Base-by-base conservation (phyloP, 495 filamentous ascomycete species). In the Talaromyces adpressus region DNA sequence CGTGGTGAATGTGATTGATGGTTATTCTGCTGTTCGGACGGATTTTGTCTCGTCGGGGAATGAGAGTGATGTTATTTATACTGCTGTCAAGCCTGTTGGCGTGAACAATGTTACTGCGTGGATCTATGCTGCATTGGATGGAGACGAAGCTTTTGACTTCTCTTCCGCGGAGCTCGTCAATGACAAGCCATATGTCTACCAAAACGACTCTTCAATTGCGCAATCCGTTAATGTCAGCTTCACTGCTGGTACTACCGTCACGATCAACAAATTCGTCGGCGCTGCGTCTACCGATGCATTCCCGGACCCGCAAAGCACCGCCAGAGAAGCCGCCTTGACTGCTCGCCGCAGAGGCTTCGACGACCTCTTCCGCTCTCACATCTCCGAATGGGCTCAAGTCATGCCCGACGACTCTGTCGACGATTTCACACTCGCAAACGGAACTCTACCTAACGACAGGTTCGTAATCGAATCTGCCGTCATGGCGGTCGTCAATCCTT, bases 251-350 rank as follows among this genome's bases (percentile, higher is more conserved):
- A 45, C 81, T 61, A 76, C 76, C 0, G 76, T 81, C n/a, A 78
- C 69, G 4, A 66, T 87, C 57, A 81, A 75, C 30, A 89, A 89
- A 62, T 88, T 75, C 59, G 77, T 89, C 49, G 86, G 86, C 49
- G 81, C 68, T 22, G 86, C 86, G n/a, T 85, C 85, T 0, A 78
- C 80, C 0, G 86, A 88, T 69, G 85, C 84, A 4, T 88, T 86
- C 68, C 59, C 69, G 0, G 71, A 86, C 51, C 83, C 86, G 1
- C 71, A 82, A 64, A 54, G 68, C 14, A 76, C 78, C 0, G 86
- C 86, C 9, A 77, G 77, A 58, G 65, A 72, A 32, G 85, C 84
- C 18, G 77, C 74, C 4, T 66, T 71, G 20, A 66, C 71, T 5
- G 85, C 71, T 4, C 66, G 77, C 56, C 63, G 62, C 2, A 73